Percentiles rank a stretch among this genome's conserved stretches.
Conservation (phyloP, 1,284 basidiomycete species). For the Coriolopsis trogii region DNA sequence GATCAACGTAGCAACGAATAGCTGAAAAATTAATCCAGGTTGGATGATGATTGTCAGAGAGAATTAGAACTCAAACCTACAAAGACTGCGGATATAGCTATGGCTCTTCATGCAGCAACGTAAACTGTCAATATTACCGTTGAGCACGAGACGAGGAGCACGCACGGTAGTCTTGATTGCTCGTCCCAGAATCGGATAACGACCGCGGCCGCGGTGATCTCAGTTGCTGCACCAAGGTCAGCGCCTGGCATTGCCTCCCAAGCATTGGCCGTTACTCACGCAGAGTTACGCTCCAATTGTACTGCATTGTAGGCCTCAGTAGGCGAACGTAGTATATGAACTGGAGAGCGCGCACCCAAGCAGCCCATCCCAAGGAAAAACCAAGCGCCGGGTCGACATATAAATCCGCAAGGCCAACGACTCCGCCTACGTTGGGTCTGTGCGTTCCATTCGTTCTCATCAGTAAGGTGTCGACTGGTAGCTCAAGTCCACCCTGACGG, state of each 20-base stretch:
- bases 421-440: slow-evolving; percentile 80
- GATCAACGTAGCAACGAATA: slow-evolving; percentile 60
- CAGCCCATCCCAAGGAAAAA: slow-evolving; percentile 36
- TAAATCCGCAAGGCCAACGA: slow-evolving; percentile 69
- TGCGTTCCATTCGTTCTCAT: slow-evolving; percentile 30
- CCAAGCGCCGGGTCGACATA: slow-evolving; percentile 34
- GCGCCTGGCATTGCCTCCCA: background rate
- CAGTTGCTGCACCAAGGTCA: slow-evolving; percentile 23
- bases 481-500: too few relatives aligned
- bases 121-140: background rate
- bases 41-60: too few relatives aligned
- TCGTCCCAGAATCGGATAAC: slow-evolving; percentile 29
- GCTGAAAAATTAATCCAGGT: too few relatives aligned
- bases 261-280: slow-evolving; percentile 22
- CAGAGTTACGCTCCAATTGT: slow-evolving; percentile 36
- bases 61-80: background rate
- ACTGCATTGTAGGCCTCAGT: slow-evolving; percentile 15
- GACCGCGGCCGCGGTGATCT: slow-evolving; percentile 33
- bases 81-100: background rate
- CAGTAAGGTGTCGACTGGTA: too few relatives aligned
- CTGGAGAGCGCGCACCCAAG: slow-evolving; percentile 27
- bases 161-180: background rate
- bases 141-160: background rate
- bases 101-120: background rate
- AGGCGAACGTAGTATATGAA: background rate